Evolutionary conservation across 768 basidiomycete genomes (phyloP).

Genomic region (Lentinus tigrinus): DNA sequence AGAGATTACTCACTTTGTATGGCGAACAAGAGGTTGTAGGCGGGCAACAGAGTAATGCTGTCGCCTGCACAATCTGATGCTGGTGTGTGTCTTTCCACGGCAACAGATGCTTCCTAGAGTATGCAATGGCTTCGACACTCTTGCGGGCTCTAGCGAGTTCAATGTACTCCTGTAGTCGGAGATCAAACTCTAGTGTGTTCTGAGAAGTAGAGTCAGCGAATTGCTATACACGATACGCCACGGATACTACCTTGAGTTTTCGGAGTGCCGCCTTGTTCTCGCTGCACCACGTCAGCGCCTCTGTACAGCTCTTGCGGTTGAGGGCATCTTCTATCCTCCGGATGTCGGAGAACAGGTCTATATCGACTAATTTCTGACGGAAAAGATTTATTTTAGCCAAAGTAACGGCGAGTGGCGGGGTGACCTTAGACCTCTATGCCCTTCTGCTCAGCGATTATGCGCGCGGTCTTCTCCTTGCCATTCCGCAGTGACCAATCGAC

Average conservation of each 20-base stretch:
- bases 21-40: constrained; percentile 69
- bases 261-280: constrained; percentile 93
- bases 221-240: background rate
- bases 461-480: constrained; percentile 77
- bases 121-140: constrained; percentile 75
- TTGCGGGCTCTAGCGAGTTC: constrained; percentile 77
- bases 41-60: constrained; percentile 73
- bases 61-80: constrained; percentile 72
- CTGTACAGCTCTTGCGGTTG: constrained; percentile 70
- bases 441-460: constrained; percentile 70
- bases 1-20: constrained; percentile 62
- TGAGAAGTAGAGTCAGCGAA: constrained; percentile 30
- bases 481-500: constrained; percentile 89
- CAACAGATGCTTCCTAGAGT: constrained; percentile 77
- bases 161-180: constrained; percentile 94
- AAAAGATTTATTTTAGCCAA: background rate
- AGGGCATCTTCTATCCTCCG: constrained; percentile 83
- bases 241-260: constrained; percentile 71
- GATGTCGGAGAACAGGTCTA: constrained; percentile 89
- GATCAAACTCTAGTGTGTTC: constrained; percentile 95
- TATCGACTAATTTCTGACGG: constrained; percentile 77
- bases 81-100: constrained; percentile 83
- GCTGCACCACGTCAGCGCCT: constrained; percentile 93
- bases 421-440: constrained; percentile 63
- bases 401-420: background rate